A percentile compares a stretch with the other conserved stretches of the same genome.
Conservation (phyloP, 176 grass and related monocot genomes). For the Rhynchospora pubera region DNA sequence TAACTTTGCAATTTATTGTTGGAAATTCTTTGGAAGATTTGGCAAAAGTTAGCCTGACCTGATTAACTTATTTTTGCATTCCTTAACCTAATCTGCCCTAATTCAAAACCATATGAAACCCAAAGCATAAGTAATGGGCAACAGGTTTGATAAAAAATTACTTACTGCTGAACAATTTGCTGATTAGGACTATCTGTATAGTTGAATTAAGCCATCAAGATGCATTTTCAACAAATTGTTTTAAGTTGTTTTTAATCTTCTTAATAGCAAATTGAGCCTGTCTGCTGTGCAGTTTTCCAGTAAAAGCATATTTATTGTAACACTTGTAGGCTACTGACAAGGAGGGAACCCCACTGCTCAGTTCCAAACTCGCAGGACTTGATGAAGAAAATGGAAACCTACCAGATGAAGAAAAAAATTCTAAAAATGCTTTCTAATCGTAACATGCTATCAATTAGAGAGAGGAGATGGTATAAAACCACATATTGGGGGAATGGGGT, state of each 20-base stretch:
- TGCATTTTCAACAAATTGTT: background rate
- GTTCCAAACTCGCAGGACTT: background rate
- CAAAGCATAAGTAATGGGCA: background rate
- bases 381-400: constrained; percentile 8
- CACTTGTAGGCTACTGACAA: background rate
- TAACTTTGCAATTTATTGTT: background rate
- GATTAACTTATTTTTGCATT: background rate
- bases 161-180: background rate
- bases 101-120: background rate
- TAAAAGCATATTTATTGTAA: background rate
- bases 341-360: constrained; percentile 8
- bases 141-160: background rate
- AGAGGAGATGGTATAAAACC: too few species aligned
- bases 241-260: background rate
- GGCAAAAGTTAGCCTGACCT: background rate
- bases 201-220: background rate
- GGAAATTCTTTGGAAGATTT: background rate
- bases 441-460: too few species aligned
- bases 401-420: background rate
- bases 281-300: background rate
- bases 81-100: background rate
- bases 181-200: background rate
- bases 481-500: background rate
- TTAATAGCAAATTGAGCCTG: background rate
- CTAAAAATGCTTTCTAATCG: background rate